Base-by-base conservation (phyloP, 2,329 filamentous ascomycete species). In the Biscogniauxia sp. region DNA sequence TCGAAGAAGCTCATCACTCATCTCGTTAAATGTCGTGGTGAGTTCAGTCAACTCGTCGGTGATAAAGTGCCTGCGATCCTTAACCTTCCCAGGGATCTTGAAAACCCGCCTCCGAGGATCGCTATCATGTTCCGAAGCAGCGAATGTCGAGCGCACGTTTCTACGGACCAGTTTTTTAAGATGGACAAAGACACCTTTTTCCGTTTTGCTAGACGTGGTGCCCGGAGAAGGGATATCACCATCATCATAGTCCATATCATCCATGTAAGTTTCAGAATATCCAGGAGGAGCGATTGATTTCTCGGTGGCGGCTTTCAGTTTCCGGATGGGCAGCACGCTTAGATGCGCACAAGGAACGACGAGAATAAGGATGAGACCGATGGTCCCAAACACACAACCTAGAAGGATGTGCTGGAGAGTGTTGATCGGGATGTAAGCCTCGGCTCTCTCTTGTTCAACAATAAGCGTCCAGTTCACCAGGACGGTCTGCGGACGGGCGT, bases 1-100 rank as follows among this genome's bases (percentile, higher is more conserved):
- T 76, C 92, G 90, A 70, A 91, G 84, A 52, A 97, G 78, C 76
- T 97, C 93, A 64, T 96, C 92, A 0, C 90, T 91, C 93, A 97
- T 97, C 69, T 93, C 90, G 71, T 97, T 97, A 78, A 96, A 97
- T 0, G 91, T 96, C 49, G 79, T 80, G 0, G 91, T 95, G 15
- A 96, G 81, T 72, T 96, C 93, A 0, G 92, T 96, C 28, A 90
- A 76, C 71, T 97, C 93, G 72, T 97, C 93, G 1, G 90, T 90
- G 56, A 97, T 81, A 45, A 88, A 81, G 69, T 93, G 89, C 64
- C 87, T 90, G 20, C 86, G 81, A 59, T 92, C 88, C 58, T 86
- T 86, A 9, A 97, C 93, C 72, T 91, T 92, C 15, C 86, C 87
- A 0, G 93, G 93, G 50, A 97, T 96, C 65, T 91, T 92, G 75